Evolutionary conservation across 202 grass and related monocot species (phyloP).

Genomic region (Dendrocalamus latiflorus): DNA sequence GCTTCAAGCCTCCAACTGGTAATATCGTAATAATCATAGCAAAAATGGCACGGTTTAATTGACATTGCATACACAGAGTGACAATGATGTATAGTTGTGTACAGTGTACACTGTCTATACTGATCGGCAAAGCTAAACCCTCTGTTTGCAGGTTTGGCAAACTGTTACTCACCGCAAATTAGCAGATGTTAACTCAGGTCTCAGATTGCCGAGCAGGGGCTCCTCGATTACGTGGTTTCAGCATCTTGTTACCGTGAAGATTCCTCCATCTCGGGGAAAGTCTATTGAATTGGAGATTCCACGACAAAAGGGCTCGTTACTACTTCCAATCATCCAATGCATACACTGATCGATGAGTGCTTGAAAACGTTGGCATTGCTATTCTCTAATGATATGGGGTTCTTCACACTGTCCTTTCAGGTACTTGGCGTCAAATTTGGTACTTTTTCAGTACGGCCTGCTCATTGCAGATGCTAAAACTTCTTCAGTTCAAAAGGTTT

Average conservation of each 20-base stretch:
- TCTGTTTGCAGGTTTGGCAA: background rate
- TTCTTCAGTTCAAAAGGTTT: too few species aligned
- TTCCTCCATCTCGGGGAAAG: slow-evolving; percentile 21
- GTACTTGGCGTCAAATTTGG: too few species aligned
- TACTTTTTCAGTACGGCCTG: too few species aligned
- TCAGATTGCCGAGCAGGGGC: background rate
- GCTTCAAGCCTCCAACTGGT: background rate
- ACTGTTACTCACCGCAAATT: background rate
- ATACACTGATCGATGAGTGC: too few species aligned
- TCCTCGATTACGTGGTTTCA: background rate
- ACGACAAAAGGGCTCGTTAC: background rate
- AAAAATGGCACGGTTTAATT: slow-evolving; percentile 1
- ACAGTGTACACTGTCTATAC: too few species aligned
- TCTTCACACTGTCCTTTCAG: too few species aligned
- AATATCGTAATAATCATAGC: background rate
- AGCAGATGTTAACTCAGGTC: background rate
- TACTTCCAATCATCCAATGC: background rate
- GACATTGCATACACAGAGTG: too few species aligned
- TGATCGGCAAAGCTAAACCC: background rate
- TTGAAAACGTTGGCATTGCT: too few species aligned
- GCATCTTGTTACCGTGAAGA: slow-evolving; percentile 12
- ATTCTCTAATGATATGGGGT: too few species aligned
- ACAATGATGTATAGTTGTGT: too few species aligned
- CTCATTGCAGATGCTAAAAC: too few species aligned
- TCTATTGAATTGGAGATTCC: background rate